Percentiles rank a stretch among this genome's conserved stretches.
phyloP scores from a whole-genome alignment of 2,329 filamentous ascomycete genomes.

The Ophiostoma angusticollis region DNA sequence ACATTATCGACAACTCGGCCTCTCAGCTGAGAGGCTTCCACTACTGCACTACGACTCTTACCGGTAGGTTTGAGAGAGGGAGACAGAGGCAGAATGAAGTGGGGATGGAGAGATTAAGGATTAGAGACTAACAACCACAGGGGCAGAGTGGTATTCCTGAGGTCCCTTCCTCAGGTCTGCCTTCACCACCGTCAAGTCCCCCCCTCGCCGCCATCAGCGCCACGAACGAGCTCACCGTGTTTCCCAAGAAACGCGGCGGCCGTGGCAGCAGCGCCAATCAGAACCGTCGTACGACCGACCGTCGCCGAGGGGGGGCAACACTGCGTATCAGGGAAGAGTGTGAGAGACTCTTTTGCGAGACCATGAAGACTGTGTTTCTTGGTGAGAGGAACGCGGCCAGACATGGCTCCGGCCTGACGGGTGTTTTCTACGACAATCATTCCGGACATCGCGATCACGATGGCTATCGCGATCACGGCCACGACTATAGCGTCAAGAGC shows the following conservation, averaged over 20 bases:
- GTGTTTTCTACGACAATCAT: slow-evolving; percentile 40
- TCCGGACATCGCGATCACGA: slow-evolving; percentile 11
- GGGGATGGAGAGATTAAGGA: no score
- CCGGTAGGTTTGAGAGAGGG: slow-evolving; percentile 50
- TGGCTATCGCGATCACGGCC: slow-evolving; percentile 14
- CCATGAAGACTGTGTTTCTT: slow-evolving; percentile 84
- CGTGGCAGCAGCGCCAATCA: slow-evolving; percentile 22
- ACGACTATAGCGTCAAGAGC: slow-evolving; percentile 13
- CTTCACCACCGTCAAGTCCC: slow-evolving; percentile 79
- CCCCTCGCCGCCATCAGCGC: slow-evolving; percentile 65
- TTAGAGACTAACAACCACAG: slow-evolving; percentile 28
- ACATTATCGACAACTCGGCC: slow-evolving; percentile 58
- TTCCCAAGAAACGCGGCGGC: slow-evolving; percentile 34
- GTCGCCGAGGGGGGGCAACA: slow-evolving; percentile 79
- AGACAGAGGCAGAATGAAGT: no score
- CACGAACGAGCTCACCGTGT: slow-evolving; percentile 53
- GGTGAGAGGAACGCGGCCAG: slow-evolving; percentile 75
- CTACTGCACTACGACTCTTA: slow-evolving; percentile 87
- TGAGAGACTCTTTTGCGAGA: slow-evolving; percentile 99
- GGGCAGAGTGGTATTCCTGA: slow-evolving; percentile 92
- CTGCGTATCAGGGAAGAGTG: slow-evolving; percentile 96
- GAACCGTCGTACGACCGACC: slow-evolving; percentile 26
- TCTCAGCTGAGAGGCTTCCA: slow-evolving; percentile 71
- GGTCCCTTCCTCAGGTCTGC: slow-evolving; percentile 72
- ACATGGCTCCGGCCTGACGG: slow-evolving; percentile 77